Evolutionary conservation across 1,284 basidiomycete genomes (phyloP).

Genomic region (Abortiporus biennis): DNA sequence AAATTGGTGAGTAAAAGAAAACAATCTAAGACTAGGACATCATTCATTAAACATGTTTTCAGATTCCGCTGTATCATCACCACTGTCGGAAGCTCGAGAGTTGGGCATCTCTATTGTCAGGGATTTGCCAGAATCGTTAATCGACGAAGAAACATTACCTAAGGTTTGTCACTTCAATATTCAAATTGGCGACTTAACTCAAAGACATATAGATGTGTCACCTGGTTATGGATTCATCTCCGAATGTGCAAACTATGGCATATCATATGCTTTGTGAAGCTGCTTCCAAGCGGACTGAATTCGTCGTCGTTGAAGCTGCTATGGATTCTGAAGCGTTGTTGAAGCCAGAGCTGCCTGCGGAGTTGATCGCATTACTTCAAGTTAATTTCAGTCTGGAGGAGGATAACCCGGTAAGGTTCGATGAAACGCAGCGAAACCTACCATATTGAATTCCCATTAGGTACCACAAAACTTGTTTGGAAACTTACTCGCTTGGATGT

Average conservation of each 20-base stretch:
- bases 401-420: conserved; percentile 17
- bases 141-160: conserved; percentile 58
- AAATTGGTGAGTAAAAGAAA: conserved; percentile 43
- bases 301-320: conserved; percentile 81
- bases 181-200: not conserved
- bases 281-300: conserved; percentile 65
- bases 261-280: conserved; percentile 62
- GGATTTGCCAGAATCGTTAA: conserved; percentile 56
- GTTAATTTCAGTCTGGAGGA: conserved; percentile 36
- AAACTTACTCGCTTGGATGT: conserved; percentile 87
- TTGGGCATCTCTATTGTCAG: conserved; percentile 63
- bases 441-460: conserved; percentile 1
- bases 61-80: conserved; percentile 33
- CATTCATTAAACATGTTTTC: not conserved
- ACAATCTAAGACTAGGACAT: not conserved
- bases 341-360: conserved; percentile 52
- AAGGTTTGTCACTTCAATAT: conserved; percentile 35
- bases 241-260: conserved; percentile 63
- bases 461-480: conserved; percentile 42
- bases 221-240: conserved; percentile 60
- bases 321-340: conserved; percentile 55
- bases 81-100: conserved; percentile 63
- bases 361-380: conserved; percentile 63
- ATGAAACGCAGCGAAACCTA: no score
- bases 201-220: conserved; percentile 58